A percentile compares a stretch with the other conserved stretches of the same genome.
These are phyloP conservation scores for Trichoderma koningiopsis DNA, from an alignment of 2,329 filamentous ascomycete genomes.

Conservation along the genomic window DNA sequence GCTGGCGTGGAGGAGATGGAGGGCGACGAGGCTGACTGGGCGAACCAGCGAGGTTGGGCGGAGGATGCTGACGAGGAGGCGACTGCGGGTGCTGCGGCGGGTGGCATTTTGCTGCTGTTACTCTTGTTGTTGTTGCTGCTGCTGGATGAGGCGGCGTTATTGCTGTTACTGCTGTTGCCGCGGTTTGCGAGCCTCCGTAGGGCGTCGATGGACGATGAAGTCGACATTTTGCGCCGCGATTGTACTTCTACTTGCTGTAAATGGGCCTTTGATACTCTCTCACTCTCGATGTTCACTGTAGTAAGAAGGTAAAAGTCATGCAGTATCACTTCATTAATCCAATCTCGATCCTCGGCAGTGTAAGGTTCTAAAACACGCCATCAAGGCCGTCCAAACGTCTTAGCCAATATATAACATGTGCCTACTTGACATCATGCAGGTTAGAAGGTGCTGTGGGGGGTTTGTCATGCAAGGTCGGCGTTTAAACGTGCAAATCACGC, in stretches of 20 bases:
- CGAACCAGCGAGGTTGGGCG: conserved; percentile 11
- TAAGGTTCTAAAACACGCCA: not conserved
- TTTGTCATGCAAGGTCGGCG: not conserved
- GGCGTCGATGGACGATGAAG: not conserved
- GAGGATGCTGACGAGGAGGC: conserved; percentile 9
- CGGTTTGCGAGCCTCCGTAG: not conserved
- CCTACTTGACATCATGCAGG: conserved; percentile 7
- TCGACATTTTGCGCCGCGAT: conserved; percentile 6
- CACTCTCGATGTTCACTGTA: not conserved
- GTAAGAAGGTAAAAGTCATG: not conserved
- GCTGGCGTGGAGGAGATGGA: conserved; percentile 2
- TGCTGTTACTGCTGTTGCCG: not conserved
- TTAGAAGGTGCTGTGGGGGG: not conserved
- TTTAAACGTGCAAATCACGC: not conserved
- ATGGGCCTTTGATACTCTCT: not conserved
- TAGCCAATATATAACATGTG: not conserved
- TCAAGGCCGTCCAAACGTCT: not conserved
- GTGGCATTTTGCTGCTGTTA: not conserved
- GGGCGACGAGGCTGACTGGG: not conserved
- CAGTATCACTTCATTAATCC: not conserved
- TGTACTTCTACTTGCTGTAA: not conserved
- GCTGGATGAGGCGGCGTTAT: not conserved
- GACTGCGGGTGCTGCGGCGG: not conserved
- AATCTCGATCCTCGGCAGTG: not conserved
- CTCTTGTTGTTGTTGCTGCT: not conserved